Evolutionary conservation across 306 rosid species (phyloP).

Genomic region (Hylodesmum podocarpum): DNA sequence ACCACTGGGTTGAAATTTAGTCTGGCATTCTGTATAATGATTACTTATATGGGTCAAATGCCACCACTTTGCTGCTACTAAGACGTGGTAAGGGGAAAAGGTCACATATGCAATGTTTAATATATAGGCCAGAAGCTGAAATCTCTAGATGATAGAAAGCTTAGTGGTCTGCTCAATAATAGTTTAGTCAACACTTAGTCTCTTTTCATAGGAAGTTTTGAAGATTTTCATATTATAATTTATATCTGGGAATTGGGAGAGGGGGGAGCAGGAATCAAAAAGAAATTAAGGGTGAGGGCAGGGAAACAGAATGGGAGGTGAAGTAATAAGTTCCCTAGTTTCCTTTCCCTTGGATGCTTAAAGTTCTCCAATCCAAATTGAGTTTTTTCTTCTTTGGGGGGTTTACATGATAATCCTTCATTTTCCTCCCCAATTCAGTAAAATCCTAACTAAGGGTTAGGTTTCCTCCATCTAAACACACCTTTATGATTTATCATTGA

Average conservation of each 20-base stretch:
- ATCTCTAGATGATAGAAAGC: not conserved
- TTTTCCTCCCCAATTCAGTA: not conserved
- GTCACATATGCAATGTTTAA: not conserved
- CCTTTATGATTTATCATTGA: not conserved
- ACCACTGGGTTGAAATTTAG: not conserved
- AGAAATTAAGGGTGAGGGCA: not conserved
- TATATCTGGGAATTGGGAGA: not conserved
- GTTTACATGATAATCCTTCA: not conserved
- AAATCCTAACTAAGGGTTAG: not conserved
- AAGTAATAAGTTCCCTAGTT: not conserved
- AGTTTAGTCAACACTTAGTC: not conserved
- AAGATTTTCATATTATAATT: not conserved
- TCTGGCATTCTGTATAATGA: not conserved
- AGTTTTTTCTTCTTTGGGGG: too few relatives aligned
- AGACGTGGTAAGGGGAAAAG: not conserved
- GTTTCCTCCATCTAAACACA: constrained; percentile 7
- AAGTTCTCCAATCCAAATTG: not conserved
- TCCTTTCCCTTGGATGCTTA: not conserved
- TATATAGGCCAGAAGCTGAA: not conserved
- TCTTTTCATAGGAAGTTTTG: not conserved
- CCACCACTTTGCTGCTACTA: not conserved
- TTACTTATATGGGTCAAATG: not conserved
- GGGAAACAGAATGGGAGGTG: not conserved
- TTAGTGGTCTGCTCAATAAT: not conserved
- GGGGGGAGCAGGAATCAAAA: not conserved